Conservation (phyloP, 805 yeast genomes). For the Metschnikowia dekortorum region DNA sequence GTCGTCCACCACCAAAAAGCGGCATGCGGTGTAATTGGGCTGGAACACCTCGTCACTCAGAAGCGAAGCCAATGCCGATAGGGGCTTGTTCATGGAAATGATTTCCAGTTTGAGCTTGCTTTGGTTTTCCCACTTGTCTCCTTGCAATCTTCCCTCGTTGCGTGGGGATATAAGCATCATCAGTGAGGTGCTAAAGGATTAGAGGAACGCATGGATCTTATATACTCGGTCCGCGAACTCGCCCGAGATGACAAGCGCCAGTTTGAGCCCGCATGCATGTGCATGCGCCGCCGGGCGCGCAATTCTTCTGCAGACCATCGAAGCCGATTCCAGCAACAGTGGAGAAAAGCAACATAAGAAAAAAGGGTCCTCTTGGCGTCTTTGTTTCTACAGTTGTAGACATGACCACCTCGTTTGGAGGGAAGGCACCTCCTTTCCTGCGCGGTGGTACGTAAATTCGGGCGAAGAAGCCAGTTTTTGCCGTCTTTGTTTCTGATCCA, state of each 20-base stretch:
- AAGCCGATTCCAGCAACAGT: background rate
- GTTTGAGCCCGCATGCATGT: background rate
- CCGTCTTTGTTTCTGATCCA: background rate
- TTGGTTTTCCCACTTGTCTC: constrained; percentile 2
- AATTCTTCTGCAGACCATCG: constrained; percentile 1
- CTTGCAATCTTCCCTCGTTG: background rate
- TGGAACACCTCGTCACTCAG: background rate
- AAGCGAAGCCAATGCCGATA: background rate
- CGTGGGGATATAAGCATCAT: background rate
- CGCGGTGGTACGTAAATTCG: too few relatives aligned
- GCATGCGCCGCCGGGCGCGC: background rate
- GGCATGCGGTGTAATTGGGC: constrained; percentile 14
- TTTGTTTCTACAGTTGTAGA: too few relatives aligned
- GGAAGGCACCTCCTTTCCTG: too few relatives aligned
- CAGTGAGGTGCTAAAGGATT: background rate
- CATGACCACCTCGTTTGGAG: too few relatives aligned
- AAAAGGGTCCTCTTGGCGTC: background rate
- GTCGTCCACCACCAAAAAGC: constrained; percentile 37
- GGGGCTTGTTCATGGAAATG: background rate
- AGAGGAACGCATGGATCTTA: background rate
- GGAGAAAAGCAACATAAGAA: background rate
- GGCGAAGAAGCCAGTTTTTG: too few relatives aligned
- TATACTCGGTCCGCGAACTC: background rate
- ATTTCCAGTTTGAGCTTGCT: background rate
- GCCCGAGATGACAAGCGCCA: constrained; percentile 1